Percentiles rank a stretch among this genome's conserved stretches.
Evolutionary conservation across 2,329 filamentous ascomycete genomes (phyloP).

Genomic region (Hypoxylon sp.): DNA sequence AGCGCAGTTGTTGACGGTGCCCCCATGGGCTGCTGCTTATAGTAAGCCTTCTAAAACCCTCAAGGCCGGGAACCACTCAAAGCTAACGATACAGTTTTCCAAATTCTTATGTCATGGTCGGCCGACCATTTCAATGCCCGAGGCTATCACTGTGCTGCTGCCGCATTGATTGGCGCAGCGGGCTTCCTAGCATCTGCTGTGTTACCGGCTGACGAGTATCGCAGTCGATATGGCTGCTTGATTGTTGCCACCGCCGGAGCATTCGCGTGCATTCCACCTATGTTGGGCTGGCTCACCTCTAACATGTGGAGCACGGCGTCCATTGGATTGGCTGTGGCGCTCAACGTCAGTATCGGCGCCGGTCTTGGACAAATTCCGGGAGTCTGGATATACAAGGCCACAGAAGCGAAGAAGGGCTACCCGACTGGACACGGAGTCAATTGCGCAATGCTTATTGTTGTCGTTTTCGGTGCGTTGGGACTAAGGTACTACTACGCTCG

Average conservation of each 20-base stretch:
- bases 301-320: slow-evolving; percentile 77
- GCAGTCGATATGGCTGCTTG: slow-evolving; percentile 76
- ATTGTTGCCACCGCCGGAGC: slow-evolving; percentile 77
- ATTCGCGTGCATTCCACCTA: slow-evolving; percentile 77
- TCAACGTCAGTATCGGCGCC: slow-evolving; percentile 77
- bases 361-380: slow-evolving; percentile 79
- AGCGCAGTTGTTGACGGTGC: slow-evolving; percentile 77
- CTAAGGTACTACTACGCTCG: slow-evolving; percentile 70
- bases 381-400: slow-evolving; percentile 80
- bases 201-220: slow-evolving; percentile 72
- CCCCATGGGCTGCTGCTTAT: slow-evolving; percentile 72
- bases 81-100: slow-evolving; percentile 51
- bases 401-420: slow-evolving; percentile 73
- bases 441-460: slow-evolving; percentile 60
- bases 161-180: slow-evolving; percentile 61
- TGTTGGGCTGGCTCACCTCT: slow-evolving; percentile 78
- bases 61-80: not conserved
- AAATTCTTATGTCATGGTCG: slow-evolving; percentile 67
- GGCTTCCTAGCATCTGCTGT: slow-evolving; percentile 74
- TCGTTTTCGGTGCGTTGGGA: slow-evolving; percentile 48
- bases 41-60: slow-evolving; percentile 40
- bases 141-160: slow-evolving; percentile 60
- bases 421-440: slow-evolving; percentile 76
- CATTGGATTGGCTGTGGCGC: slow-evolving; percentile 76
- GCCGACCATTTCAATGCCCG: slow-evolving; percentile 74